Conservation (phyloP, 1,139 yeast genomes). For the Arxiozyma slooffiae region DNA sequence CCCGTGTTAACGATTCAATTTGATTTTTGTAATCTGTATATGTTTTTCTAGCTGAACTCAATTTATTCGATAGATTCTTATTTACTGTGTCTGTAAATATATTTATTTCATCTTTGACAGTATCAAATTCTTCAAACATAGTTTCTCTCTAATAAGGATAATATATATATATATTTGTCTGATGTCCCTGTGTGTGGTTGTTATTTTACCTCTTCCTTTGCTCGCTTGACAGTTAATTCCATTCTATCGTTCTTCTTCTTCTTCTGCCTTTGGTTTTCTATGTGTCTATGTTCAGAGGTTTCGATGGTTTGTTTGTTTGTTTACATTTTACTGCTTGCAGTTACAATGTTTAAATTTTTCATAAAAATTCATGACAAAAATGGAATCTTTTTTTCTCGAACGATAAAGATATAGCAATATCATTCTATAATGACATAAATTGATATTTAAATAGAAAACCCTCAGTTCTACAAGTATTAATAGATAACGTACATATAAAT, state of each 20-base stretch:
- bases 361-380: background rate
- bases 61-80: background rate
- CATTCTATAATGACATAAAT: too few relatives aligned
- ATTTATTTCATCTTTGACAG: constrained; percentile 12
- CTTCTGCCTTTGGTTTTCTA: background rate
- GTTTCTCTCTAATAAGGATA: background rate
- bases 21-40: background rate
- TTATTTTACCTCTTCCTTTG: background rate
- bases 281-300: background rate
- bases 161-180: too few relatives aligned
- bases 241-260: background rate
- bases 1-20: background rate
- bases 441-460: too few relatives aligned
- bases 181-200: too few relatives aligned
- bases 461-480: too few relatives aligned
- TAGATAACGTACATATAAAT: background rate
- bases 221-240: background rate
- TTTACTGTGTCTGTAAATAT: constrained; percentile 2
- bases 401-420: background rate
- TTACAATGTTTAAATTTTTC: background rate
- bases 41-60: background rate
- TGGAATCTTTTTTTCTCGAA: background rate
- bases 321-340: background rate
- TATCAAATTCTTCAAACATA: background rate
- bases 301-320: background rate